phyloP scores from a whole-genome alignment of 805 yeast genomes.

The Schizosaccharomyces japonicus region DNA sequence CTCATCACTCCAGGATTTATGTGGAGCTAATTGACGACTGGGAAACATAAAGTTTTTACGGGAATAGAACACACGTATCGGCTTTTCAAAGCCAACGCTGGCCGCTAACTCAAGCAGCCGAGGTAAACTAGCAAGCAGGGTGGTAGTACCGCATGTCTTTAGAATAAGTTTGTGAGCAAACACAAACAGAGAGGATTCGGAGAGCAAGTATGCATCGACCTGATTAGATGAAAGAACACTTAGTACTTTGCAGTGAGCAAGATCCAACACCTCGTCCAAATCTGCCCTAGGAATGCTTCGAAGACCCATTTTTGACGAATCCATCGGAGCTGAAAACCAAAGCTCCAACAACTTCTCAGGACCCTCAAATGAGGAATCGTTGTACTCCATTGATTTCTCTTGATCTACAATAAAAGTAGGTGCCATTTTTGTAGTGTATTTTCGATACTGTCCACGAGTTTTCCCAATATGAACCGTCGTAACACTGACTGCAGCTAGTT shows the following conservation, averaged over 20 bases:
- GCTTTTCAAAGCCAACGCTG: conserved; percentile 22
- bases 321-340: conserved; percentile 44
- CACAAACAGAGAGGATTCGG: conserved; percentile 78
- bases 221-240: conserved; percentile 44
- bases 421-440: no score
- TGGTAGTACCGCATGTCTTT: conserved; percentile 92
- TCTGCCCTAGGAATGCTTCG: conserved; percentile 38
- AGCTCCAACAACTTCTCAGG: conserved; percentile 83
- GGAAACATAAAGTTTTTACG: conserved; percentile 88
- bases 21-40: conserved; percentile 54
- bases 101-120: conserved; percentile 32
- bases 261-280: conserved; percentile 53
- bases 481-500: no score
- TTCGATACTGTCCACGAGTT: no score
- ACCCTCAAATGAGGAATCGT: conserved; percentile 16
- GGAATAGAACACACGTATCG: conserved; percentile 62
- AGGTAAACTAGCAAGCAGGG: conserved; percentile 56
- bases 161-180: conserved; percentile 64
- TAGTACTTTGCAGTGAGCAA: conserved; percentile 70
- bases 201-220: conserved; percentile 63
- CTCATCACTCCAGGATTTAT: conserved; percentile 66
- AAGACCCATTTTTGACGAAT: conserved; percentile 21
- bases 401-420: conserved; percentile 1
- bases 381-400: background rate
- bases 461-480: no score